Evolutionary conservation across 768 basidiomycete genomes (phyloP).

Genomic region (Pleurotus tuber-regium): DNA sequence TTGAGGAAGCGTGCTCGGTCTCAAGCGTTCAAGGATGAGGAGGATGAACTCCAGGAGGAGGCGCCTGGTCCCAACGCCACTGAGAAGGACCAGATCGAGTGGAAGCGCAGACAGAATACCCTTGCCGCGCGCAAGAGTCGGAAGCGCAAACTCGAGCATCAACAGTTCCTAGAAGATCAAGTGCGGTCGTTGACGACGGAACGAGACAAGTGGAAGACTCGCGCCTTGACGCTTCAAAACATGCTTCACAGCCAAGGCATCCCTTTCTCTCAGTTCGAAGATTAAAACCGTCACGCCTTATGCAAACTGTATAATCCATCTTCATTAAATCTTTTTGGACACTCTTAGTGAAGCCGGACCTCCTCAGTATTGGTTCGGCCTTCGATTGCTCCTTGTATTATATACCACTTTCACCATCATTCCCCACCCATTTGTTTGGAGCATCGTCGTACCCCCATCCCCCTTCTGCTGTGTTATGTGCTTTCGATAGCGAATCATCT

Average conservation of each 20-base stretch:
- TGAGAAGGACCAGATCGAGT: slow-evolving; percentile 67
- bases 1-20: slow-evolving; percentile 55
- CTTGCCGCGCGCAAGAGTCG: slow-evolving; percentile 80
- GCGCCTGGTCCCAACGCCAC: slow-evolving; percentile 38
- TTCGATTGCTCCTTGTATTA: slow-evolving; percentile 17
- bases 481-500: slow-evolving; percentile 3
- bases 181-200: slow-evolving; percentile 54
- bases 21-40: slow-evolving; percentile 48
- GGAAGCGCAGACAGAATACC: slow-evolving; percentile 82
- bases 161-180: slow-evolving; percentile 59
- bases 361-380: slow-evolving; percentile 10
- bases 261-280: slow-evolving; percentile 48
- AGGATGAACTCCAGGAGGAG: slow-evolving; percentile 45
- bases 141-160: slow-evolving; percentile 69
- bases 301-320: neutral
- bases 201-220: slow-evolving; percentile 60
- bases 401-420: slow-evolving; percentile 13
- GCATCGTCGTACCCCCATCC: slow-evolving; percentile 16
- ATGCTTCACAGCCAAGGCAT: slow-evolving; percentile 57
- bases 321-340: slow-evolving; percentile 4
- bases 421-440: slow-evolving; percentile 16
- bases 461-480: slow-evolving; percentile 1
- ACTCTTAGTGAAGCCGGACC: neutral
- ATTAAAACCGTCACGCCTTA: neutral
- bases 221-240: slow-evolving; percentile 47